Percentiles rank a stretch among this genome's conserved stretches.
phyloP scores from a whole-genome alignment of 345 rosid species.

The Litchi chinensis region DNA sequence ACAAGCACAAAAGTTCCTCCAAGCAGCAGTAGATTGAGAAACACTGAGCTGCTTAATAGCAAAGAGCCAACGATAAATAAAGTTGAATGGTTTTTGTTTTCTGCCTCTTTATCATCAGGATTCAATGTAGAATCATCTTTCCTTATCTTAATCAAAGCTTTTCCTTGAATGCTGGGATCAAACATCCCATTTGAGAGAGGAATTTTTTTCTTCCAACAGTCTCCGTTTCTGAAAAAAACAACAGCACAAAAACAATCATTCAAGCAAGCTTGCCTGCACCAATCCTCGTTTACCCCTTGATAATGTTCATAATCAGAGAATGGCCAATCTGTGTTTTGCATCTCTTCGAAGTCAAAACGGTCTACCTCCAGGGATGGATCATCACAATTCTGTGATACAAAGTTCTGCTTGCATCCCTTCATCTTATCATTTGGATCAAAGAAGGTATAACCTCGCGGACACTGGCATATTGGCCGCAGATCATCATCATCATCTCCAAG shows the following conservation, averaged over 20 bases:
- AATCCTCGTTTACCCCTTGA: constrained; percentile 25
- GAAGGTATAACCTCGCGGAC: constrained; percentile 45
- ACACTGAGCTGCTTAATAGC: constrained; percentile 31
- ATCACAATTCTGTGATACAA: constrained; percentile 40
- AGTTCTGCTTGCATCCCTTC: constrained; percentile 46
- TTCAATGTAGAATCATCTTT: constrained; percentile 21
- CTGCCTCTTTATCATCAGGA: constrained; percentile 11
- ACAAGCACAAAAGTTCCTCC: not conserved
- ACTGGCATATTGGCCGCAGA: constrained; percentile 46
- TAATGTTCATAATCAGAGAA: constrained; percentile 36
- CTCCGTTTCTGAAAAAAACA: constrained; percentile 28
- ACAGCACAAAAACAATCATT: constrained; percentile 59
- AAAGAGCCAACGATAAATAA: constrained; percentile 23
- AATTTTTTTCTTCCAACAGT: constrained; percentile 54
- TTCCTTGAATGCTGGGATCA: constrained; percentile 14
- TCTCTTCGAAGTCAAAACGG: constrained; percentile 21
- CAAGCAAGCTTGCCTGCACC: constrained; percentile 50
- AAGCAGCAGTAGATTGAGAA: constrained; percentile 34
- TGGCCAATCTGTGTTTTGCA: constrained; percentile 41
- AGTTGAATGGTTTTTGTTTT: constrained; percentile 14
- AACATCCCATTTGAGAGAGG: constrained; percentile 46
- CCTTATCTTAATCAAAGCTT: constrained; percentile 44
- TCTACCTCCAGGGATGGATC: constrained; percentile 19
- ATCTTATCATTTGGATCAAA: constrained; percentile 35
- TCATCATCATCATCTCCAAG: constrained; percentile 22